A percentile compares a stretch with the other conserved stretches of the same genome.
phyloP scores from a whole-genome alignment of 768 basidiomycete genomes.

The Lanmaoa rubissima region DNA sequence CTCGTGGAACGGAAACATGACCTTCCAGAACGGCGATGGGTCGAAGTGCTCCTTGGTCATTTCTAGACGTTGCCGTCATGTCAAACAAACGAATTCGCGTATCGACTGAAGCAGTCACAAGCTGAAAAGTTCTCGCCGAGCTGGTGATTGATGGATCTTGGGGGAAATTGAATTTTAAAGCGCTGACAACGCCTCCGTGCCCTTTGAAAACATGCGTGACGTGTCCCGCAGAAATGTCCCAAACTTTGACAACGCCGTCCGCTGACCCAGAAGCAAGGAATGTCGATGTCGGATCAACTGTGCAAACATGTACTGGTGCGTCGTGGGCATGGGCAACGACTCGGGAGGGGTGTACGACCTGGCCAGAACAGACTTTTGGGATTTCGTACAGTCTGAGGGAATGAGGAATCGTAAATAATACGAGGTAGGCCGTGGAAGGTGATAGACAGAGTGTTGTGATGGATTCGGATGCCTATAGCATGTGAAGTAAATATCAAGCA shows the following conservation, averaged over 20 bases:
- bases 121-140: constrained; percentile 59
- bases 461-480: constrained; percentile 73
- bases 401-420: constrained; percentile 79
- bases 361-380: constrained; percentile 47
- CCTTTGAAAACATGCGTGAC: constrained; percentile 95
- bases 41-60: constrained; percentile 54
- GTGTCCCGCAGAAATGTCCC: constrained; percentile 85
- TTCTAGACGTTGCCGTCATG: constrained; percentile 62
- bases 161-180: constrained; percentile 81
- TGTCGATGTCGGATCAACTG: constrained; percentile 78
- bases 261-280: constrained; percentile 95
- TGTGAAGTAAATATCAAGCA: not conserved
- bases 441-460: constrained; percentile 85
- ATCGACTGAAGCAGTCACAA: constrained; percentile 91
- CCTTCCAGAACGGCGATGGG: constrained; percentile 87
- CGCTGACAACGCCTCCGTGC: constrained; percentile 96
- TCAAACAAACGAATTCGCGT: constrained; percentile 92
- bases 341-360: constrained; percentile 65
- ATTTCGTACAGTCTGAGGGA: constrained; percentile 83
- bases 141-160: constrained; percentile 51
- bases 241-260: constrained; percentile 96
- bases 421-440: constrained; percentile 67
- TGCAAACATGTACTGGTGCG: constrained; percentile 90
- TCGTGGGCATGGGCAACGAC: constrained; percentile 85
- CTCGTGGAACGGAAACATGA: constrained; percentile 92